Conservation (phyloP, 2,329 filamentous ascomycete species). For the Dactylonectria macrodidyma region DNA sequence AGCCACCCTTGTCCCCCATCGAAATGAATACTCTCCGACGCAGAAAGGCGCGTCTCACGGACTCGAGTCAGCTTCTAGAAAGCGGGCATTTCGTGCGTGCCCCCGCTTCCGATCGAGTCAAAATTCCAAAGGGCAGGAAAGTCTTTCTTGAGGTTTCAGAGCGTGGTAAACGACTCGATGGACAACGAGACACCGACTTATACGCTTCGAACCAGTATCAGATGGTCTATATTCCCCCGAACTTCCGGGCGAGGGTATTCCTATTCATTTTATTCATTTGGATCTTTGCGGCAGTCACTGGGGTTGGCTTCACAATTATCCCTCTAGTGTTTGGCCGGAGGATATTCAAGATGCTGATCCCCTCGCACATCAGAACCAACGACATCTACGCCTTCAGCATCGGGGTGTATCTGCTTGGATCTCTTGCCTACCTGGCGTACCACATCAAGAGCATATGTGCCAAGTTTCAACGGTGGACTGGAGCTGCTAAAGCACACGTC, state of each 20-base stretch:
- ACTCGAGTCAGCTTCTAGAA: conserved; percentile 68
- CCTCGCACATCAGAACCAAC: conserved; percentile 82
- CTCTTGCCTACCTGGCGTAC: conserved; percentile 72
- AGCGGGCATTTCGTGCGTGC: conserved; percentile 90
- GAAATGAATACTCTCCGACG: conserved; percentile 55
- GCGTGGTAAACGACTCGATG: conserved; percentile 73
- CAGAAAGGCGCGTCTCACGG: conserved; percentile 63
- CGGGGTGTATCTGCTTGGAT: conserved; percentile 86
- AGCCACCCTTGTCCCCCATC: conserved; percentile 51
- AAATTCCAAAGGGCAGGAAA: conserved; percentile 85
- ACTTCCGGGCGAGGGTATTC: conserved; percentile 84
- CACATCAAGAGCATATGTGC: conserved; percentile 61
- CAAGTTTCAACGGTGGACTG: conserved; percentile 51
- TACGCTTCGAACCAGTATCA: conserved; percentile 75
- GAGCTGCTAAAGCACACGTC: conserved; percentile 41
- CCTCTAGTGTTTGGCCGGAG: conserved; percentile 88
- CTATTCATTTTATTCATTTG: conserved; percentile 92
- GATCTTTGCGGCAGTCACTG: conserved; percentile 91
- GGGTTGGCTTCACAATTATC: conserved; percentile 87
- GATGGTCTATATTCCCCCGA: conserved; percentile 86
- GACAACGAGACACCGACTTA: conserved; percentile 65
- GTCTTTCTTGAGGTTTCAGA: conserved; percentile 85
- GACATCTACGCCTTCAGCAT: conserved; percentile 97
- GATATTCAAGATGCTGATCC: conserved; percentile 82
- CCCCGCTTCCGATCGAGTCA: conserved; percentile 95